These are phyloP conservation scores for Plasmodium gonderi DNA, from an alignment of 169 alveolate genomes.

Conservation along the genomic window DNA sequence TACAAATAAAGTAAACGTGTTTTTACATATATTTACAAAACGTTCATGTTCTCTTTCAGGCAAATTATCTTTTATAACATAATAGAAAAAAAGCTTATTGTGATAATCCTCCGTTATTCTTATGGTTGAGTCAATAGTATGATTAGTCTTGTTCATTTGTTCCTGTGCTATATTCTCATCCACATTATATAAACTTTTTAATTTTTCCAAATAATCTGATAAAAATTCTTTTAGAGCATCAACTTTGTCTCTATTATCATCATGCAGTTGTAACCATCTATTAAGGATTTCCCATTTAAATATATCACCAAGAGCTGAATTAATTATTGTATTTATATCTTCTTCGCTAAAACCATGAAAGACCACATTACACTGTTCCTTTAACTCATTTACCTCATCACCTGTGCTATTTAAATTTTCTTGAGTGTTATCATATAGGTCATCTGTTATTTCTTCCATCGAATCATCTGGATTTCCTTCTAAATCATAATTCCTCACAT, in stretches of 20 bases:
- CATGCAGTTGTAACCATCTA: not conserved
- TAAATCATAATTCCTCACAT: not conserved
- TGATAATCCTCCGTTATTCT: slow-evolving; percentile 5
- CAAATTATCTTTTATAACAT: not conserved
- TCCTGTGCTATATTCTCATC: not conserved
- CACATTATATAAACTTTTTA: not conserved
- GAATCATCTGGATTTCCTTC: not conserved
- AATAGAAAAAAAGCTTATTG: not conserved
- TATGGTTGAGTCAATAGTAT: slow-evolving; percentile 2
- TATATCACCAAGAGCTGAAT: not conserved
- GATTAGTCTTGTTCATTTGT: not conserved
- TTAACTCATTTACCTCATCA: not conserved
- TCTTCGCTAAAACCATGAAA: not conserved
- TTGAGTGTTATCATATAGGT: not conserved
- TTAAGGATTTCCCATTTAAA: not conserved
- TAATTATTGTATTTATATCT: not conserved
- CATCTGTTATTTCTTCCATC: not conserved
- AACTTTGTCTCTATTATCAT: not conserved
- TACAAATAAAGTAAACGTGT: not conserved
- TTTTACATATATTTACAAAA: not conserved
- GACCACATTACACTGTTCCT: not conserved
- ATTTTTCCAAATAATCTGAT: not conserved
- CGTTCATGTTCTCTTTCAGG: not conserved
- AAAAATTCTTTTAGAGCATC: not conserved
- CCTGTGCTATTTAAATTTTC: not conserved